Evolutionary conservation across 139 green algal species (phyloP), one percentile per base, ranked within the genome.

Genomic region (Chlamydomonas schloesseri): DNA sequence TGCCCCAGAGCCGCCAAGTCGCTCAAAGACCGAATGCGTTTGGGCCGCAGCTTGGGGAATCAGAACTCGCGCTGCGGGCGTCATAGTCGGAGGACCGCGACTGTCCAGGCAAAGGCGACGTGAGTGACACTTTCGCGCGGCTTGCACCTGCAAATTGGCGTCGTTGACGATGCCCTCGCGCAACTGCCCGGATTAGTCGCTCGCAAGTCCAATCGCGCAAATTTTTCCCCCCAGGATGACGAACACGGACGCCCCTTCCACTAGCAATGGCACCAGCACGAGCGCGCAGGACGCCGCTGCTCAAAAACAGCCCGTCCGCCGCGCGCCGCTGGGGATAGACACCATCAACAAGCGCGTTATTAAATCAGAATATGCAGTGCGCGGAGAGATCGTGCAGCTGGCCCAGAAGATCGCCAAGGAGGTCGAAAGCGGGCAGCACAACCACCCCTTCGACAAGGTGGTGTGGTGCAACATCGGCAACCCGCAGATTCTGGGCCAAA

Each of bases 391-490:
- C 68, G 95, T 97, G 0, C 69, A 92, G 37, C 86, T 94, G 50
- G 95, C 96, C 9, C 81, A 89, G 20, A 67, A 96, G 55, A 91
- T 99, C 14, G 81, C 88, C 37, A 71, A 93, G n/a, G 91, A 97
- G 62, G 69, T 97, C 18, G 80, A 90, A n/a, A 62, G 88, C 24
- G 93, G 94, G 17, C 93, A 93, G 69, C 86, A 88, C 26, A 69
- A 34, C 33, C 65, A 87, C 29, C 81, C 81, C 2, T 98, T 97
- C 68, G 42, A 92, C 62, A 96, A 96, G 47, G 71, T 97, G 34
- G 88, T 97, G 36, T 94, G 92, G 81, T 98, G 96, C 91, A 98
- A 98, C 93, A 98, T 98, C 67, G 96, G 96, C 42, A 99, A 99
- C 88, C 96, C 97, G 6, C 97, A 99, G 87, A 88, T 94, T 6